These are phyloP conservation scores for Tolypocladium guangdongense DNA, from an alignment of 2,329 filamentous ascomycete species.

Conservation along the genomic window DNA sequence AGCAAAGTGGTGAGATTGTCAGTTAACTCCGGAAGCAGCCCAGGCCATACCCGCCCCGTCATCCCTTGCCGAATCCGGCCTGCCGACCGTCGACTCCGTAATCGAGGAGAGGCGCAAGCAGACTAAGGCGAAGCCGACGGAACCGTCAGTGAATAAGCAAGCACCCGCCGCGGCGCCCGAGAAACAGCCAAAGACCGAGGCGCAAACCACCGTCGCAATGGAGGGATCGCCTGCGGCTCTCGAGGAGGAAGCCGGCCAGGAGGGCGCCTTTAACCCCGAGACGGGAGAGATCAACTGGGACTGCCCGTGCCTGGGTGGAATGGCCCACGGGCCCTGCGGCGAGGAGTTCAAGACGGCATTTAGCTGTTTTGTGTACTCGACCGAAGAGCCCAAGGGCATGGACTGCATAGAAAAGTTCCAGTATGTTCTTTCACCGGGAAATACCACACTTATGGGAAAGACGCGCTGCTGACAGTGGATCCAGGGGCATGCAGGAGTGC, in stretches of 20 bases:
- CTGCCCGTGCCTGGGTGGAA: constrained; percentile 91
- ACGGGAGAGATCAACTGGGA: constrained; percentile 99
- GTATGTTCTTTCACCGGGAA: constrained; percentile 39
- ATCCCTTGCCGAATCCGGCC: constrained; percentile 44
- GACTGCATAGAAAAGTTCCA: constrained; percentile 98
- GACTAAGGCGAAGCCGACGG: constrained; percentile 21
- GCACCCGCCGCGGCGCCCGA: constrained; percentile 6
- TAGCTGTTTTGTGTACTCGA: constrained; percentile 95
- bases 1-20: neutral
- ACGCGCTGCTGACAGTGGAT: constrained; percentile 14
- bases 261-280: constrained; percentile 95
- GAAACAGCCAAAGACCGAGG: constrained; percentile 14
- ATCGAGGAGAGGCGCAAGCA: constrained; percentile 51
- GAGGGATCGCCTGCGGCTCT: constrained; percentile 39
- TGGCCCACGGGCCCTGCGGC: constrained; percentile 92
- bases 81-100: constrained; percentile 56
- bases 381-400: constrained; percentile 92
- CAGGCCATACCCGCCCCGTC: constrained; percentile 29
- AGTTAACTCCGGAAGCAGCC: constrained; percentile 10
- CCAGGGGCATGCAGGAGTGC: constrained; percentile 91
- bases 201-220: constrained; percentile 12
- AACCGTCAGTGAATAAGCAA: constrained; percentile 11
- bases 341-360: constrained; percentile 93
- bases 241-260: constrained; percentile 71
- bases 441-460: too few species aligned